A percentile compares a stretch with the other conserved stretches of the same genome.
Conservation (phyloP, 495 filamentous ascomycete species). For the Polyplosphaeria fusca region DNA sequence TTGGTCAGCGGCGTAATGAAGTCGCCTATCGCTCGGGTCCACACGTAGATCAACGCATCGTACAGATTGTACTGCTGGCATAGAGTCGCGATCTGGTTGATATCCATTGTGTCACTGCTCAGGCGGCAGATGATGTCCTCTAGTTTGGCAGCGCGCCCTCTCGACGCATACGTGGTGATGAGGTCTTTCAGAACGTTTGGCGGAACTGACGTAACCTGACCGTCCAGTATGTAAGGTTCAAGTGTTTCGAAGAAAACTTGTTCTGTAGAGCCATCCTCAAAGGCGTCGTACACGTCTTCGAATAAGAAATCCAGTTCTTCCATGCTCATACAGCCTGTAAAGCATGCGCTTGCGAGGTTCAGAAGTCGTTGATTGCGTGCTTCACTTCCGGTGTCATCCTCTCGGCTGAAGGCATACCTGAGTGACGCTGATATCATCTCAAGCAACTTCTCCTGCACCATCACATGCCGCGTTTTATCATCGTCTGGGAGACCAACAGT, state of each 20-base stretch:
- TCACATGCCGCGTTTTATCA: constrained; percentile 64
- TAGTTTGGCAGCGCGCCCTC: constrained; percentile 67
- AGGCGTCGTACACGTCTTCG: constrained; percentile 84
- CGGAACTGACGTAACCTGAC: constrained; percentile 69
- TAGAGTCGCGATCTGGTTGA: constrained; percentile 85
- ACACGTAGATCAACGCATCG: constrained; percentile 94
- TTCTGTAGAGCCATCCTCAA: constrained; percentile 69
- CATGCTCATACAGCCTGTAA: constrained; percentile 75
- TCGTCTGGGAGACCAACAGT: constrained; percentile 93
- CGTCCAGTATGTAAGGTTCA: constrained; percentile 79
- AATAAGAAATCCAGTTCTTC: constrained; percentile 78
- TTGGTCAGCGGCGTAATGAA: constrained; percentile 89
- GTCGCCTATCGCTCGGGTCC: constrained; percentile 85
- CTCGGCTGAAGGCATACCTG: constrained; percentile 69
- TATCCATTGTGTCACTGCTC: constrained; percentile 84
- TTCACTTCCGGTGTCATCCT: constrained; percentile 48
- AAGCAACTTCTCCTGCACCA: constrained; percentile 83
- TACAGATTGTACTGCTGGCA: constrained; percentile 90
- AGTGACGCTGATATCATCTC: constrained; percentile 94
- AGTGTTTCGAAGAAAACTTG: constrained; percentile 81
- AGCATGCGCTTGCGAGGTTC: constrained; percentile 75
- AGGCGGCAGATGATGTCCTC: constrained; percentile 94
- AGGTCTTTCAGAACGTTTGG: constrained; percentile 82
- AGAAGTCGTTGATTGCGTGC: constrained; percentile 39
- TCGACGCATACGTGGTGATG: constrained; percentile 71